Conservation (phyloP, 1,284 basidiomycete genomes). For the Moniliophthora roreri region DNA sequence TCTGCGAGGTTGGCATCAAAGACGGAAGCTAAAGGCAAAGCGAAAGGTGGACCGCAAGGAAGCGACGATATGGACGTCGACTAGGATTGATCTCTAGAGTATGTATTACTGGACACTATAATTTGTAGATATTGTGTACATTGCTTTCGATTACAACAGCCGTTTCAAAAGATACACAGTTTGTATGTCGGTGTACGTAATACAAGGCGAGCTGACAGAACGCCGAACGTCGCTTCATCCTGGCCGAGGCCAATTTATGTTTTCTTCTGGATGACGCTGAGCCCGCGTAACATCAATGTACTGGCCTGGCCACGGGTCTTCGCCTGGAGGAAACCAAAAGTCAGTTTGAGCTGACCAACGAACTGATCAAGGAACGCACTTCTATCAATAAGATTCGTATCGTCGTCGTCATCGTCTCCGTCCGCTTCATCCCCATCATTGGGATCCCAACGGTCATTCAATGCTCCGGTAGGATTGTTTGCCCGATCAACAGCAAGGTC, state of each 20-base stretch:
- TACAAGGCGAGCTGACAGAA: too few relatives aligned
- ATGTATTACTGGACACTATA: too few relatives aligned
- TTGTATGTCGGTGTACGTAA: too few relatives aligned
- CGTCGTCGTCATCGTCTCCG: slow-evolving; percentile 58
- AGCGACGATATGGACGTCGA: too few relatives aligned
- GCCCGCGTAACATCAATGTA: slow-evolving; percentile 67
- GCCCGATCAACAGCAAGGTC: slow-evolving; percentile 14
- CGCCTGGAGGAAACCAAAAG: slow-evolving; percentile 38
- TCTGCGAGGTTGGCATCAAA: too few relatives aligned
- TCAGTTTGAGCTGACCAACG: slow-evolving; percentile 1
- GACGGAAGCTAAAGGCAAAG: too few relatives aligned
- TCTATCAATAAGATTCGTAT: slow-evolving; percentile 64
- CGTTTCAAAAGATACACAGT: too few relatives aligned
- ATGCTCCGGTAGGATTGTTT: slow-evolving; percentile 7
- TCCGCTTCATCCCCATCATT: slow-evolving; percentile 54
- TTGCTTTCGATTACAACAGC: too few relatives aligned
- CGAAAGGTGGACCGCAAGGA: too few relatives aligned
- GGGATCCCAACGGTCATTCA: slow-evolving; percentile 41
- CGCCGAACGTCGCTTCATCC: slow-evolving; percentile 24
- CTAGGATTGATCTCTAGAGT: too few relatives aligned
- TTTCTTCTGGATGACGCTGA: slow-evolving; percentile 49
- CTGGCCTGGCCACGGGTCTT: slow-evolving; percentile 66
- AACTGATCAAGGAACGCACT: slow-evolving; percentile 44
- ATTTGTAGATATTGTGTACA: too few relatives aligned
- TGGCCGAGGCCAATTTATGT: slow-evolving; percentile 67